Base-by-base conservation (phyloP, 257 asterid genomes). In the Solanum chmielewskii region DNA sequence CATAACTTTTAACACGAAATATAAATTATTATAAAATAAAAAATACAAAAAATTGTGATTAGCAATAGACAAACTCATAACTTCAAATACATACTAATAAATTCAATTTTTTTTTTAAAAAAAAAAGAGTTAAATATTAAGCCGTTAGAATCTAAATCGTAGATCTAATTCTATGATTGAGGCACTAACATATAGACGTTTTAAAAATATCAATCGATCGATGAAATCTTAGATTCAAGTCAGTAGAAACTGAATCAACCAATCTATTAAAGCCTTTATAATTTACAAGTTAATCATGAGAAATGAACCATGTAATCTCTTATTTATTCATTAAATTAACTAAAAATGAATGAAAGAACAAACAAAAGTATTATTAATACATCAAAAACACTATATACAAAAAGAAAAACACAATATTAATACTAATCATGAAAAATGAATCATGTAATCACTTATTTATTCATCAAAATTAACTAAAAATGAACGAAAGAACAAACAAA, bases 1-100 rank as follows among this genome's bases (percentile, higher is more conserved):
- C 62, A 0, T 52, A 18, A 16, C 0, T 52, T 52, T 52, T 16
- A 52, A 52, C 10, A 0, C 0, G n/a, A 52, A 52, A 52, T 1
- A 33, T 35, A 4, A 31, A 0, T 1, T 47, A 0, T 47, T 4
- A 0, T 1, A 12, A 47, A 13, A 13, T 33, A 33, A 3, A 49
- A 47, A 49, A 0, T 52, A 16, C 4, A 0, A 16, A 52, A 18
- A 52, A 52, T 6, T 16, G 23, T 52, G 23, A 52, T 16, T 6
- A 52, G 18, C 18, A 52, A 0, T 52, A 52, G 62, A 52, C 10
- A 16, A 52, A 52, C 23, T 52, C 62, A 0, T 52, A 16, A 52
- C 62, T 16, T 52, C 6, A 52, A 52, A 52, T 52, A 0, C 23
- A 52, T 6, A 3, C 35, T 33, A 9, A 52, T 52, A 52, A 52